Base-by-base conservation (phyloP, 805 yeast genomes). In the Maudiozyma saulgeensis region DNA sequence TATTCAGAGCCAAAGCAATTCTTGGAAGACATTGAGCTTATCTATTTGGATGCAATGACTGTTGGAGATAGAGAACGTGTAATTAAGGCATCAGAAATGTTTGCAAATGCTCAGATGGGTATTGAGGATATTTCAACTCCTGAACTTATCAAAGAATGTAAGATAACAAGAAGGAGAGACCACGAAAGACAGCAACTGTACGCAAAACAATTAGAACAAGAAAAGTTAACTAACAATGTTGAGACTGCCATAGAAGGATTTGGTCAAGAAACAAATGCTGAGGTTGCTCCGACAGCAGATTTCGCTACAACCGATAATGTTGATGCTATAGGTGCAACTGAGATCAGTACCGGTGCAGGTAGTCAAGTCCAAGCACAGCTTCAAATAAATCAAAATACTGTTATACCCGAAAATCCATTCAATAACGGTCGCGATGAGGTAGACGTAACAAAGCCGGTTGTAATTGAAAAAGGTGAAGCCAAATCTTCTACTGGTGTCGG, bases 21-120 rank as follows among this genome's bases (percentile, higher is more conserved):
- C 61, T 69, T 90, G 57, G 79, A 77, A 55, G 99, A 93, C 62
- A 77, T 93, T 42, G 88, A 83, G 60, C 76, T 85, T 79, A 91
- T 93, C 38, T 82, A 86, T 42, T 74, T 74, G 34, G 99, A 93
- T 69, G 77, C 95, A 0, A 73, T 76, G 34, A 79, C 81, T 0
- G 68, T 76, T 2, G 87, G 87, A 0, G 98, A 91, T 56, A 75
- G 98, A 42, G 99, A 93, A 51, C 74, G 96, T 48, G 71, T 84
- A 5, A 73, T 77, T 40, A 77, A 77, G 56, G 96, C 98, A 0
- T 85, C 91, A 49, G 99, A 93, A 64, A 90, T 93, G 98, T 79
- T 78, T 62, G 95, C 97, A 12, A 90, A 93, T 68, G 96, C 96
- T 0, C 96, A 89, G 65, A 95, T 93, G 62, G 95, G 95, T 6